A percentile compares a stretch with the other conserved stretches of the same genome.
Conservation (phyloP, 768 basidiomycete genomes). For the Pholiota molesta region DNA sequence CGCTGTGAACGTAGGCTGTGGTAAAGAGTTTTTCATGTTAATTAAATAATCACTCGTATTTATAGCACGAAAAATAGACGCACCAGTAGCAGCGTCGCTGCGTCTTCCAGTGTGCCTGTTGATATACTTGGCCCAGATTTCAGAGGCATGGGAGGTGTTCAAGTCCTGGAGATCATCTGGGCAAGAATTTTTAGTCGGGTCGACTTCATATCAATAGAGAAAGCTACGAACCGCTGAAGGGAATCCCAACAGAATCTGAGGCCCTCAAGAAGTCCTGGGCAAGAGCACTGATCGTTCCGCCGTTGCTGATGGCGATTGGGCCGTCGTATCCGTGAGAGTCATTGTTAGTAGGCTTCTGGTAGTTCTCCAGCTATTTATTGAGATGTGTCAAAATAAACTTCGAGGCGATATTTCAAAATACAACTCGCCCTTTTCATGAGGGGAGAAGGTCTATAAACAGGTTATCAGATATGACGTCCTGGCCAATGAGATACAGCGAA, state of each 20-base stretch:
- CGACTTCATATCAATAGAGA: neutral
- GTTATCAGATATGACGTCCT: neutral
- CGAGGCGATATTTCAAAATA: neutral
- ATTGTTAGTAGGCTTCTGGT: slow-evolving; percentile 73
- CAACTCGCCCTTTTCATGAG: slow-evolving; percentile 64
- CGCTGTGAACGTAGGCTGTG: slow-evolving; percentile 68
- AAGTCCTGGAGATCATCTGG: slow-evolving; percentile 75
- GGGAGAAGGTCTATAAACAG: slow-evolving; percentile 58
- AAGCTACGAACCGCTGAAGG: slow-evolving; percentile 57
- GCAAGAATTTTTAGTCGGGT: neutral
- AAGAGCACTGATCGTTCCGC: slow-evolving; percentile 62
- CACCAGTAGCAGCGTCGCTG: slow-evolving; percentile 71
- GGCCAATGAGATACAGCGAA: neutral
- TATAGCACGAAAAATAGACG: slow-evolving; percentile 1
- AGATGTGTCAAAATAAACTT: neutral
- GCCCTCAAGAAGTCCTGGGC: slow-evolving; percentile 75
- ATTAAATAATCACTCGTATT: neutral
- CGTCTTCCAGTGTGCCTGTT: slow-evolving; percentile 73
- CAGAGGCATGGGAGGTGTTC: slow-evolving; percentile 60
- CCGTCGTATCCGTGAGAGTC: slow-evolving; percentile 72
- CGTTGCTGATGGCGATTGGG: slow-evolving; percentile 75
- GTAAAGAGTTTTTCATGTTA: neutral
- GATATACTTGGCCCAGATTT: slow-evolving; percentile 81
- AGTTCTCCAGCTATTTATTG: slow-evolving; percentile 63
- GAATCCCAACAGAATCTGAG: slow-evolving; percentile 60